Evolutionary conservation across 768 basidiomycete genomes (phyloP).

Genomic region (Exidia glandulosa): DNA sequence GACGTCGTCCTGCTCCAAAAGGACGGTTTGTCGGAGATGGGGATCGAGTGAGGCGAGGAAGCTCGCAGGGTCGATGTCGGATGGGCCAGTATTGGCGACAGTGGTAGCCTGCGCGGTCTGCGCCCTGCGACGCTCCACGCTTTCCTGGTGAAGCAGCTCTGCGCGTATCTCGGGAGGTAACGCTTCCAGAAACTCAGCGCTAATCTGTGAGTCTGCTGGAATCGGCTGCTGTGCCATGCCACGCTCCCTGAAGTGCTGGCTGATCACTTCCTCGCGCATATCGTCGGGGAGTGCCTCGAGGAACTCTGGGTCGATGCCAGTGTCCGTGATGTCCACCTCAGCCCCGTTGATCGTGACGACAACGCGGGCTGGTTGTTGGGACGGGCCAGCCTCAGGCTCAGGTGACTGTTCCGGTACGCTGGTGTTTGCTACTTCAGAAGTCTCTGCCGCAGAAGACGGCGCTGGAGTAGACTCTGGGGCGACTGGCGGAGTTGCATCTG

Average conservation of each 20-base stretch:
- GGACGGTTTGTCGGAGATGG: slow-evolving; percentile 77
- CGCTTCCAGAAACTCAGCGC: slow-evolving; percentile 90
- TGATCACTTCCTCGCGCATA: slow-evolving; percentile 96
- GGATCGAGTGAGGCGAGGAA: slow-evolving; percentile 91
- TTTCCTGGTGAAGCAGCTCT: slow-evolving; percentile 94
- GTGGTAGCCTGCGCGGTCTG: slow-evolving; percentile 25
- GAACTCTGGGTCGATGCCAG: slow-evolving; percentile 97
- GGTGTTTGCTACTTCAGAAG: slow-evolving; percentile 12
- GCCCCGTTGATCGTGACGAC: slow-evolving; percentile 89
- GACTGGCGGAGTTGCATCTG: slow-evolving; percentile 4
- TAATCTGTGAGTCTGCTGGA: slow-evolving; percentile 79
- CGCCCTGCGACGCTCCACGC: slow-evolving; percentile 48
- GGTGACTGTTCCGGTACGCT: slow-evolving; percentile 21
- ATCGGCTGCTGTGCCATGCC: slow-evolving; percentile 59
- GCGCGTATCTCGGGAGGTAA: slow-evolving; percentile 93
- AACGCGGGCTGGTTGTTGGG: slow-evolving; percentile 34
- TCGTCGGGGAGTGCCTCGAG: slow-evolving; percentile 96
- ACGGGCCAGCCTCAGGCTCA: slow-evolving; percentile 25
- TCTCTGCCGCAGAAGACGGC: slow-evolving; percentile 11
- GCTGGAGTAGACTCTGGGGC: slow-evolving; percentile 4
- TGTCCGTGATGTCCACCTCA: slow-evolving; percentile 93
- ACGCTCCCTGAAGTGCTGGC: slow-evolving; percentile 92
- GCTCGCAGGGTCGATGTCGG: slow-evolving; percentile 78
- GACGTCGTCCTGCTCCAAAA: slow-evolving; percentile 79
- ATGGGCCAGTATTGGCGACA: slow-evolving; percentile 27